These are phyloP conservation scores for Castanospermum australe DNA, from an alignment of 306 rosid species.

Conservation along the genomic window DNA sequence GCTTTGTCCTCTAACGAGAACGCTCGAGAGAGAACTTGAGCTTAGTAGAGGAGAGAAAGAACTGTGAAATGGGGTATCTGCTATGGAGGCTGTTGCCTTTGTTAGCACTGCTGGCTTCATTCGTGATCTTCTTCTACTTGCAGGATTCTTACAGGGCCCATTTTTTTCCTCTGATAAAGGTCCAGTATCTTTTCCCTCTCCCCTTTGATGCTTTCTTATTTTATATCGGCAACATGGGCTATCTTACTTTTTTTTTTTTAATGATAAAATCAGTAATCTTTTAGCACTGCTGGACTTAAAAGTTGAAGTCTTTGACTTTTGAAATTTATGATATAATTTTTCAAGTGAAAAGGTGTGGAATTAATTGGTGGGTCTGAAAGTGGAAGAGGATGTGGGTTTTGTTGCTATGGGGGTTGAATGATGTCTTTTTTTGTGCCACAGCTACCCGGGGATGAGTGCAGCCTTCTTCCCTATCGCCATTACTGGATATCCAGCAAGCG, in stretches of 20 bases:
- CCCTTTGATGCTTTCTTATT: not conserved
- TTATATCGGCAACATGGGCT: not conserved
- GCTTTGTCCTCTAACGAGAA: no score
- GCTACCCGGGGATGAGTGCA: constrained; percentile 48
- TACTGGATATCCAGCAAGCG: constrained; percentile 89
- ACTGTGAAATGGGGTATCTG: constrained; percentile 44
- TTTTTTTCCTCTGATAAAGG: constrained; percentile 23
- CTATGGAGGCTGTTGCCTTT: constrained; percentile 67
- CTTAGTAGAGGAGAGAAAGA: no score
- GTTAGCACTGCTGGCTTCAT: constrained; percentile 48
- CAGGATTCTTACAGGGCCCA: constrained; percentile 34
- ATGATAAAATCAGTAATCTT: not conserved
- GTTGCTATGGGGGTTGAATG: not conserved
- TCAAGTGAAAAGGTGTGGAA: not conserved
- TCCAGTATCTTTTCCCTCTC: not conserved
- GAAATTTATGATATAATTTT: not conserved
- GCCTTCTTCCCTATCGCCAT: constrained; percentile 64
- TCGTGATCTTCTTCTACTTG: constrained; percentile 39
- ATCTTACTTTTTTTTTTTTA: not conserved
- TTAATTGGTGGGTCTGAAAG: not conserved
- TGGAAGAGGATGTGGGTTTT: not conserved
- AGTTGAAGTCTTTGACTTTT: not conserved
- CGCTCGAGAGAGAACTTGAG: no score
- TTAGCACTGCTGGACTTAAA: not conserved
- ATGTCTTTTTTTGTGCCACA: constrained; percentile 13